A percentile compares a stretch with the other conserved stretches of the same genome.
phyloP scores from a whole-genome alignment of 192 early-diverging fungal genomes.

The Coemansia sp. region DNA sequence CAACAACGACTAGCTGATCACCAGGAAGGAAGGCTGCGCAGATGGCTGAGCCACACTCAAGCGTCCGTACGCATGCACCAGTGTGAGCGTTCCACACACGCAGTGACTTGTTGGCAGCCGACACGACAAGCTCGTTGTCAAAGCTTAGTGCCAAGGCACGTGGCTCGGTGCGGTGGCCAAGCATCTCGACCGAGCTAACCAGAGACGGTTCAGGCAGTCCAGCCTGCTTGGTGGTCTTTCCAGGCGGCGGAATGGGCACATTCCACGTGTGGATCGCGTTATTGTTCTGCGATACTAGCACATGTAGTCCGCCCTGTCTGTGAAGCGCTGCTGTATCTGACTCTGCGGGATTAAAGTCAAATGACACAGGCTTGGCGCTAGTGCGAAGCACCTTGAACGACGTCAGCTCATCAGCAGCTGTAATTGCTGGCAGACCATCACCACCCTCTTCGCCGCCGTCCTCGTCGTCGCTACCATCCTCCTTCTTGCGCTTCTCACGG shows the following conservation, averaged over 20 bases:
- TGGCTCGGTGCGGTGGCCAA: conserved; percentile 89
- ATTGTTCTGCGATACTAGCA: conserved; percentile 76
- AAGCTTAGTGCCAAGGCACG: conserved; percentile 85
- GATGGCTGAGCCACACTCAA: conserved; percentile 89
- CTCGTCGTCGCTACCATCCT: conserved; percentile 17
- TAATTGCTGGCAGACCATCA: conserved; percentile 37
- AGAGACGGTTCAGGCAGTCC: conserved; percentile 64
- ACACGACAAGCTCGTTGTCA: conserved; percentile 83
- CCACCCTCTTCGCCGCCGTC: conserved; percentile 8
- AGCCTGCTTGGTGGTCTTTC: conserved; percentile 61
- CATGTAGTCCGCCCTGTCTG: conserved; percentile 36
- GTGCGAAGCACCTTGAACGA: conserved; percentile 70
- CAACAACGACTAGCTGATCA: conserved; percentile 79
- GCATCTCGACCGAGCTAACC: conserved; percentile 70
- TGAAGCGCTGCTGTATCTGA: conserved; percentile 16
- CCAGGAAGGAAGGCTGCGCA: conserved; percentile 93
- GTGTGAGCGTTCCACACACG: conserved; percentile 92
- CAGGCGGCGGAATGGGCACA: conserved; percentile 56
- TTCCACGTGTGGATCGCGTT: conserved; percentile 81
- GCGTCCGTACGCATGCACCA: conserved; percentile 78
- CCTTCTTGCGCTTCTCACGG: conserved; percentile 65
- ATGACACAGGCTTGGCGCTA: conserved; percentile 72
- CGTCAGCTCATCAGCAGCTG: conserved; percentile 75
- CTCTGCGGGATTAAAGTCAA: conserved; percentile 50
- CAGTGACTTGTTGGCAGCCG: conserved; percentile 77